A percentile compares a stretch with the other conserved stretches of the same genome.
Evolutionary conservation across 352 stramenopile genomes (phyloP).

Genomic region (Plasmopara viticola): DNA sequence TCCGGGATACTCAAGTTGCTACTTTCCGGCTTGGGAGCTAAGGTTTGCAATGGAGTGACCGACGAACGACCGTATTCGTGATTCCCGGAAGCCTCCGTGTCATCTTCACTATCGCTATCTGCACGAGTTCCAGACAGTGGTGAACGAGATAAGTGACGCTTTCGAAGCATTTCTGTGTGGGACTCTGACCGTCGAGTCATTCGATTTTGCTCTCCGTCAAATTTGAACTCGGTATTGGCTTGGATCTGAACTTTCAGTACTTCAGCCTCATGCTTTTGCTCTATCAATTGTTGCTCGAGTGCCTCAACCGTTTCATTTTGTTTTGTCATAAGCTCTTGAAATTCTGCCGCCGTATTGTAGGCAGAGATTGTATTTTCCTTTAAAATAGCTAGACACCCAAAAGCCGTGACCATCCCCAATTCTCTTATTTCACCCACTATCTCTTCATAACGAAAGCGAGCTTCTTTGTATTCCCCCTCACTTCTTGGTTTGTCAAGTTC

Average conservation of each 20-base stretch:
- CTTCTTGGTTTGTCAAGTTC: slow-evolving; percentile 21
- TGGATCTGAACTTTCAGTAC: slow-evolving; percentile 42
- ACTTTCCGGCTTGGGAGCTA: neutral
- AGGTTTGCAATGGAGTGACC: slow-evolving; percentile 7
- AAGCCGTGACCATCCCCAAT: slow-evolving; percentile 37
- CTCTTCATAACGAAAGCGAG: slow-evolving; percentile 27
- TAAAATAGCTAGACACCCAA: slow-evolving; percentile 50
- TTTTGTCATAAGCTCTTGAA: slow-evolving; percentile 52
- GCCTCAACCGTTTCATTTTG: slow-evolving; percentile 46
- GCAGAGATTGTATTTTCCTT: slow-evolving; percentile 72
- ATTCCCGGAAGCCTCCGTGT: slow-evolving; percentile 34
- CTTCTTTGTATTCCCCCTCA: slow-evolving; percentile 24
- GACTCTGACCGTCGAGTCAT: slow-evolving; percentile 24
- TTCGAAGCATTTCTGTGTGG: slow-evolving; percentile 17
- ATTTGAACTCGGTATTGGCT: slow-evolving; percentile 7
- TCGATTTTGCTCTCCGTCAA: slow-evolving; percentile 3
- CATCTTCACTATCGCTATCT: slow-evolving; percentile 35
- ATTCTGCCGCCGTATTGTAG: slow-evolving; percentile 47
- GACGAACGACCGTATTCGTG: slow-evolving; percentile 20
- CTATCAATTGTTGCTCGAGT: slow-evolving; percentile 48
- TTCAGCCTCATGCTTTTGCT: slow-evolving; percentile 54
- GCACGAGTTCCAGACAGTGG: neutral
- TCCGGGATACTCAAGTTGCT: slow-evolving; percentile 16
- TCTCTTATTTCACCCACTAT: slow-evolving; percentile 33
- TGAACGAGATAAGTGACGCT: slow-evolving; percentile 1